Base-by-base conservation (phyloP, 2,329 filamentous ascomycete species). In the Neonectria sp. region DNA sequence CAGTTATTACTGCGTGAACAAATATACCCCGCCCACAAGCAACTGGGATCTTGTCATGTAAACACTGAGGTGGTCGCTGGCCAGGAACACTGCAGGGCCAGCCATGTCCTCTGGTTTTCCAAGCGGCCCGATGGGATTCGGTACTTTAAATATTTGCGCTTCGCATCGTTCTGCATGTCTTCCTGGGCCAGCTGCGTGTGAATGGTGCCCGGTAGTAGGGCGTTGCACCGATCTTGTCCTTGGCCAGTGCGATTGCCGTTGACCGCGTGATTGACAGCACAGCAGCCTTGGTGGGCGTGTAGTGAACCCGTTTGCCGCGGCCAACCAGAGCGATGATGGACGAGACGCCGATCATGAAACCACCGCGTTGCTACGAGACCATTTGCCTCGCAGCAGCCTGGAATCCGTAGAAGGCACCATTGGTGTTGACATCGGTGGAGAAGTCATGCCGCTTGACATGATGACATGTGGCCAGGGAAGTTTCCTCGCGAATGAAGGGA, bases 251-350 rank as follows among this genome's bases (percentile, higher is more conserved):
- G 33, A 93, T 91, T 0, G 93, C 59, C 46, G 65, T 71, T 1
- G 67, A 67, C 43, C 63, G 63, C 3, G 45, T 95, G 33, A 95
- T 84, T 33, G 88, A 91, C n/a, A 93, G 76, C 1, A 95, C 86
- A 1, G 92, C 93, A 0, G 93, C 93, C 80, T 95, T 95, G 8
- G 93, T 95, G 9, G 93, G 92, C 4, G 93, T 95, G 80, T 95
- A 95, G 77, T 95, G 93, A 13, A 88, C 90, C 81, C 95, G 93
- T 37, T 86, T 84, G 0, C 90, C 92, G 31, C 93, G 93, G 31
- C 93, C 93, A 0, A 93, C 90, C 2, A 93, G 85, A 0, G 91
- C 92, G 17, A 85, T 89, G 73, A 93, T 93, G 63, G 88, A 91
- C 3, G 87, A 90, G 29, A 94, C 85, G 53, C 87, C 91, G 68